Conservation (phyloP, 805 yeast species). For the Ogataea thermomethanolica region DNA sequence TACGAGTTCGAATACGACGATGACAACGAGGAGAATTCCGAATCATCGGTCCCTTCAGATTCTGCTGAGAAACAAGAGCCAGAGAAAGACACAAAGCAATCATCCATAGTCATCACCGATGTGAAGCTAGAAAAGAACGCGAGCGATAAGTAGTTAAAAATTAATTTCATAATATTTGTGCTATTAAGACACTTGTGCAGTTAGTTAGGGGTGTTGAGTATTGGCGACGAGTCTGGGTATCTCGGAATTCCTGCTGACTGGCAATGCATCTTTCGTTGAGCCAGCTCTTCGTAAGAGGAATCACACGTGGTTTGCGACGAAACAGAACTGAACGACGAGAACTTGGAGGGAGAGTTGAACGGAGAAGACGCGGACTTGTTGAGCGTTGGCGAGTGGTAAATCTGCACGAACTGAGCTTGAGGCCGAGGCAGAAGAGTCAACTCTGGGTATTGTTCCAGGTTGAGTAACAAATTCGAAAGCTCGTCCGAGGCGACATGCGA, state of each 20-base stretch:
- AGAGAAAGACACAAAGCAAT: background rate
- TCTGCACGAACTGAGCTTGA: conserved; percentile 11
- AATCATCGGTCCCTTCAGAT: background rate
- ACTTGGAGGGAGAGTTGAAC: conserved; percentile 32
- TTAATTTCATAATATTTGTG: conserved; percentile 4
- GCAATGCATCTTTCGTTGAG: conserved; percentile 14
- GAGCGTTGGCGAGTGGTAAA: conserved; percentile 23
- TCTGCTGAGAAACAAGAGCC: background rate
- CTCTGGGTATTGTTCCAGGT: conserved; percentile 15
- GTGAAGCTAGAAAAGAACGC: conserved; percentile 5
- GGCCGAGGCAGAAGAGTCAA: conserved; percentile 14
- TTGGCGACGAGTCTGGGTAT: conserved; percentile 28
- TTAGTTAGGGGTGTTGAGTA: conserved; percentile 17
- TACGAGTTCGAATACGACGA: conserved; percentile 13
- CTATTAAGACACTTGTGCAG: conserved; percentile 10
- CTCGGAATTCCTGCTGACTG: conserved; percentile 12
- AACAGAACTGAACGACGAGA: conserved; percentile 32
- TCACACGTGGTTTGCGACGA: conserved; percentile 32
- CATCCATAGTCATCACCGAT: conserved; percentile 4
- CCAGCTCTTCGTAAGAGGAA: conserved; percentile 25
- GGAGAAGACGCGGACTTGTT: conserved; percentile 25
- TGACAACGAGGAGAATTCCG: conserved; percentile 5
- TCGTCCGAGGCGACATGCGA: conserved; percentile 14
- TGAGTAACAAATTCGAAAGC: conserved; percentile 17
- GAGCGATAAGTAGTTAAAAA: conserved; percentile 7